These are phyloP conservation scores for Coffea humblotiana DNA, from an alignment of 305 asterid species.

Conservation along the genomic window DNA sequence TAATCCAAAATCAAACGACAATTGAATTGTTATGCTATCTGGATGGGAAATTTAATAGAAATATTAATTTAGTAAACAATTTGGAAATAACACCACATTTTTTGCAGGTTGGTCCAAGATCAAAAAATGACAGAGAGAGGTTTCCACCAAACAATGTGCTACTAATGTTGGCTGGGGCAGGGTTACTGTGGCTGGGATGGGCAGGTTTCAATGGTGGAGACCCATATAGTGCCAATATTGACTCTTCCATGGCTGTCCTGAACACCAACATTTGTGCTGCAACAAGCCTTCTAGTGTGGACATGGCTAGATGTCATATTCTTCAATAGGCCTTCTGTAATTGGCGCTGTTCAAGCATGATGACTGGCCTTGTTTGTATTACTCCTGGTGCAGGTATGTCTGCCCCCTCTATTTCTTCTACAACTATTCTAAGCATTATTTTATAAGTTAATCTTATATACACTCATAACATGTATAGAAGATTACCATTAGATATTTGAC, in stretches of 20 bases:
- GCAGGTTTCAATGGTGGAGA: conserved; percentile 78
- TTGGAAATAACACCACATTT: too few relatives aligned
- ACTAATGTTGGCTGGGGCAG: conserved; percentile 63
- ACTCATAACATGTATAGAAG: too few relatives aligned
- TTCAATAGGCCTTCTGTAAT: conserved; percentile 59
- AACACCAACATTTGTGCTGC: conserved; percentile 73
- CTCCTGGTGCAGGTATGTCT: conserved; percentile 62
- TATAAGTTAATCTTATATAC: not conserved
- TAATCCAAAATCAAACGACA: too few relatives aligned
- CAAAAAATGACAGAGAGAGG: conserved; percentile 48
- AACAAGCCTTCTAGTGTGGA: conserved; percentile 70
- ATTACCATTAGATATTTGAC: too few relatives aligned
- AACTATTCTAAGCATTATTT: not conserved
- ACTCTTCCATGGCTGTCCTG: conserved; percentile 62
- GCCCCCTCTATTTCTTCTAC: not conserved
- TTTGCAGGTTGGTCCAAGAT: conserved; percentile 57
- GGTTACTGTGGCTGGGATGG: conserved; percentile 76
- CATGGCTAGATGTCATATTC: conserved; percentile 59
- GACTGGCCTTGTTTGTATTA: conserved; percentile 71
- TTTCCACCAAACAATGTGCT: conserved; percentile 64
- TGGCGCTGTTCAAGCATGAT: conserved; percentile 71
- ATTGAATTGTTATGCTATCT: too few relatives aligned
- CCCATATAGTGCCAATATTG: conserved; percentile 60
- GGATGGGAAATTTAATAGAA: too few relatives aligned
- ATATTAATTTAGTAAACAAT: too few relatives aligned